These are phyloP conservation scores for Globisporangium mamillatum DNA, from an alignment of 352 stramenopile species.

Conservation along the genomic window DNA sequence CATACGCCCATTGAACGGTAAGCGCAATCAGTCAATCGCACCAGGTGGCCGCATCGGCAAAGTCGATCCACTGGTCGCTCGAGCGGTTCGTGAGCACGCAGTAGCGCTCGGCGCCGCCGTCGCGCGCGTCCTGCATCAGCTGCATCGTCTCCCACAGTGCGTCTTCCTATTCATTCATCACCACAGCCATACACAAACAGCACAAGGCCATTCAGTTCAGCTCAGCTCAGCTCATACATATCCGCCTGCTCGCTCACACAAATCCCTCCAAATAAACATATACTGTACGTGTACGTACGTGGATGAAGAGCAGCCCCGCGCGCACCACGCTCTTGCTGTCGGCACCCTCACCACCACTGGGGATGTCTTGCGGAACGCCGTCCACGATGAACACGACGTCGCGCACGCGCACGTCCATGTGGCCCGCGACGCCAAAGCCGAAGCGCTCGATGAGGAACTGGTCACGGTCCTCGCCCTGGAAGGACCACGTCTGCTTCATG, in stretches of 20 bases:
- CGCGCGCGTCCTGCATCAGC: slow-evolving; percentile 34
- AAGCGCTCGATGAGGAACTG: slow-evolving; percentile 91
- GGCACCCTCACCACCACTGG: not conserved
- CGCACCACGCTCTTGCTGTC: slow-evolving; percentile 14
- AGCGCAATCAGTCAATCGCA: slow-evolving; percentile 20
- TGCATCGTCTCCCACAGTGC: slow-evolving; percentile 56
- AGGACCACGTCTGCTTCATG: slow-evolving; percentile 84
- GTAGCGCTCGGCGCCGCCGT: slow-evolving; percentile 19
- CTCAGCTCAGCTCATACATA: not conserved
- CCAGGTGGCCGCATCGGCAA: slow-evolving; percentile 53
- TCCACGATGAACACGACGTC: slow-evolving; percentile 33
- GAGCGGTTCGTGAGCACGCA: slow-evolving; percentile 50
- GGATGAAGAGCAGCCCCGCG: slow-evolving; percentile 61
- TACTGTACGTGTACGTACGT: slow-evolving; percentile 29
- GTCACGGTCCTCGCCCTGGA: slow-evolving; percentile 60
- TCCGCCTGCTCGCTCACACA: not conserved
- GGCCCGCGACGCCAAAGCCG: slow-evolving; percentile 65
- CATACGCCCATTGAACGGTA: too few species aligned
- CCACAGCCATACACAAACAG: not conserved
- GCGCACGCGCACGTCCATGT: slow-evolving; percentile 69
- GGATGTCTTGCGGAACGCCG: not conserved
- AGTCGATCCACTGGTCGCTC: slow-evolving; percentile 58
- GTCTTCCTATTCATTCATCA: slow-evolving; percentile 30
- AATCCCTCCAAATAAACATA: not conserved
- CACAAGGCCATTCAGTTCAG: not conserved